phyloP scores from a whole-genome alignment of 176 grass and related monocot genomes.

The Musa schizocarpa region DNA sequence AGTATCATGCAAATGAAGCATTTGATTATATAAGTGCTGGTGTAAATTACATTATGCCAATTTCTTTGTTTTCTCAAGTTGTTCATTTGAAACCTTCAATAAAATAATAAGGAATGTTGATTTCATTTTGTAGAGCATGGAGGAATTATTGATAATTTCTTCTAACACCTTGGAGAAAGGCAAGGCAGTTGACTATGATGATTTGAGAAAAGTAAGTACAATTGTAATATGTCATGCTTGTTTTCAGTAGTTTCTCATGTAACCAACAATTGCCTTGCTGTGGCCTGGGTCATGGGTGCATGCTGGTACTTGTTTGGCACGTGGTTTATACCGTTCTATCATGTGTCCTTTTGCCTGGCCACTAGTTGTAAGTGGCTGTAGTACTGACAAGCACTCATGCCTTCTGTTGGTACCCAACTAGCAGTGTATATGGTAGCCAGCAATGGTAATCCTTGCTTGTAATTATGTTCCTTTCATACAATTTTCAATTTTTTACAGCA shows the following conservation, averaged over 20 bases:
- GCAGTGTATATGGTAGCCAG: neutral
- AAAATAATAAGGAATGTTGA: neutral
- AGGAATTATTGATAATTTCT: constrained; percentile 66
- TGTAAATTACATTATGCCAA: neutral
- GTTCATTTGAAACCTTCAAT: neutral
- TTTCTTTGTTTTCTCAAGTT: neutral
- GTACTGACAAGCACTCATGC: neutral
- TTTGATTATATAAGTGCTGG: too few species aligned
- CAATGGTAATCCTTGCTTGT: neutral
- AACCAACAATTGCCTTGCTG: neutral
- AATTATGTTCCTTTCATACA: neutral
- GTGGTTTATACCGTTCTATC: neutral
- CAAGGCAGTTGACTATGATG: constrained; percentile 23
- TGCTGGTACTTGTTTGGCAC: neutral
- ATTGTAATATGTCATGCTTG: neutral
- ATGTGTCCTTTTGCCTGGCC: neutral
- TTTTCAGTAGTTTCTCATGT: neutral
- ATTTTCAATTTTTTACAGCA: too few species aligned
- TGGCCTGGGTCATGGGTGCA: neutral
- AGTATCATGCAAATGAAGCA: too few species aligned
- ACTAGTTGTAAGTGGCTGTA: neutral
- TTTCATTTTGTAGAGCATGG: constrained; percentile 61
- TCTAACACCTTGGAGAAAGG: constrained; percentile 38
- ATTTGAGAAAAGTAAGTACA: constrained; percentile 34
- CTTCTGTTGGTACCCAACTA: neutral